These are phyloP conservation scores for Xylariaceae sp. DNA, from an alignment of 2,329 filamentous ascomycete species.

Conservation along the genomic window DNA sequence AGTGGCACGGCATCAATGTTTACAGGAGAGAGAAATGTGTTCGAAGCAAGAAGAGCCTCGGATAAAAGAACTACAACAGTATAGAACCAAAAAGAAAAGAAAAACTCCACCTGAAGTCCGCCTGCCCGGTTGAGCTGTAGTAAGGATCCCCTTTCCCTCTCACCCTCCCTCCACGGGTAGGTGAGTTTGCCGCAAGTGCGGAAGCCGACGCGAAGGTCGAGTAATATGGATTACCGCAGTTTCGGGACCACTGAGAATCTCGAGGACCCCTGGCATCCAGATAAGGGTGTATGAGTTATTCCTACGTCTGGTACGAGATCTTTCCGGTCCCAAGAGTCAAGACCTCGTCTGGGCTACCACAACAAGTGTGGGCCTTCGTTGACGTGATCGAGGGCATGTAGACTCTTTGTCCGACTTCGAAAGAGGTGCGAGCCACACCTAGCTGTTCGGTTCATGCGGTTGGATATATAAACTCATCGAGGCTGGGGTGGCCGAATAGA, in stretches of 20 bases:
- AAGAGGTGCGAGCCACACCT: conserved; percentile 13
- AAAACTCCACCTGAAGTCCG: not conserved
- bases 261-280: conserved; percentile 15
- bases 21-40: conserved; percentile 4
- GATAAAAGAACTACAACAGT: conserved; percentile 8
- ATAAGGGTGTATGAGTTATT: conserved; percentile 9
- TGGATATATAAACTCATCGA: conserved; percentile 16
- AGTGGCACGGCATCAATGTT: conserved; percentile 25
- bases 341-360: conserved; percentile 14
- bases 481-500: conserved; percentile 19
- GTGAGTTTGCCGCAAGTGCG: conserved; percentile 19
- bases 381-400: conserved; percentile 1
- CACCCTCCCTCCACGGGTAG: conserved; percentile 2
- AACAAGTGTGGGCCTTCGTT: conserved; percentile 2
- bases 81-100: not conserved
- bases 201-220: conserved; percentile 23
- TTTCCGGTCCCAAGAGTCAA: not conserved
- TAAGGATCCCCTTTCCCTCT: too few relatives aligned
- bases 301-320: conserved; percentile 15
- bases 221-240: conserved; percentile 19
- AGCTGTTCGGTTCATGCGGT: conserved; percentile 19
- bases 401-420: conserved; percentile 9
- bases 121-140: too few relatives aligned
- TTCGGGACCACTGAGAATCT: conserved; percentile 23
- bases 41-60: conserved; percentile 16